Percentiles rank a stretch among this genome's conserved stretches.
phyloP scores from a whole-genome alignment of 2,329 filamentous ascomycete genomes.

The Fusarium transvaalense region DNA sequence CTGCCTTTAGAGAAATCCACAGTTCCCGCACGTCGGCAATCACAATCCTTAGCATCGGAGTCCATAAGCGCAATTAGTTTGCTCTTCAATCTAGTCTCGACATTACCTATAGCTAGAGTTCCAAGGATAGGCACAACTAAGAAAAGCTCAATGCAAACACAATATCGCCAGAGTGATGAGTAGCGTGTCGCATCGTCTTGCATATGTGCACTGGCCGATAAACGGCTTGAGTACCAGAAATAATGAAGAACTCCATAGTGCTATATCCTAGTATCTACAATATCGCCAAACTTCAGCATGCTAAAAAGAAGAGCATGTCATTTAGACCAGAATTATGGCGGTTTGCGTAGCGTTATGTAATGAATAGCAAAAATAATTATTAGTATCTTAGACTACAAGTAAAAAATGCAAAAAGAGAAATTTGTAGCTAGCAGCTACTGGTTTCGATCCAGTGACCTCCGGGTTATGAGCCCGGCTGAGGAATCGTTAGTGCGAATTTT shows the following conservation, averaged over 20 bases:
- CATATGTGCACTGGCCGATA: neutral
- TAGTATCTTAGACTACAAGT: accelerated
- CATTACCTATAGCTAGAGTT: too few relatives aligned
- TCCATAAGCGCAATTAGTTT: neutral
- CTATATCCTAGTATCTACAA: too few relatives aligned
- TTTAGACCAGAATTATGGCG: too few relatives aligned
- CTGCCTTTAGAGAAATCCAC: too few relatives aligned
- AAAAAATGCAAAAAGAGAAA: neutral
- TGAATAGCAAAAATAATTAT: too few relatives aligned
- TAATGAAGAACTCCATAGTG: neutral
- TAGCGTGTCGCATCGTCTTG: neutral
- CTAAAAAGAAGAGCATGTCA: neutral
- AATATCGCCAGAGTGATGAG: neutral
- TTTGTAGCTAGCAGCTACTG: constrained; percentile 22
- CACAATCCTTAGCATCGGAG: too few relatives aligned
- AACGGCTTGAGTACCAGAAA: accelerated
- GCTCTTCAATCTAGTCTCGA: accelerated
- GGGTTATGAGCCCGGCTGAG: constrained; percentile 39
- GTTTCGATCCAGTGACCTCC: constrained; percentile 35
- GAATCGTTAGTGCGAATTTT: constrained; percentile 5
- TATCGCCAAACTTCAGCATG: neutral
- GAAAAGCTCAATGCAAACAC: too few relatives aligned
- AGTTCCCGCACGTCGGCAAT: accelerated
- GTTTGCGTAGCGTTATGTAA: too few relatives aligned
- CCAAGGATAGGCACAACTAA: too few relatives aligned